Percentiles rank a stretch among this genome's conserved stretches.
Evolutionary conservation across 139 green algal species (phyloP).

Genomic region (Penium margaritaceum): DNA sequence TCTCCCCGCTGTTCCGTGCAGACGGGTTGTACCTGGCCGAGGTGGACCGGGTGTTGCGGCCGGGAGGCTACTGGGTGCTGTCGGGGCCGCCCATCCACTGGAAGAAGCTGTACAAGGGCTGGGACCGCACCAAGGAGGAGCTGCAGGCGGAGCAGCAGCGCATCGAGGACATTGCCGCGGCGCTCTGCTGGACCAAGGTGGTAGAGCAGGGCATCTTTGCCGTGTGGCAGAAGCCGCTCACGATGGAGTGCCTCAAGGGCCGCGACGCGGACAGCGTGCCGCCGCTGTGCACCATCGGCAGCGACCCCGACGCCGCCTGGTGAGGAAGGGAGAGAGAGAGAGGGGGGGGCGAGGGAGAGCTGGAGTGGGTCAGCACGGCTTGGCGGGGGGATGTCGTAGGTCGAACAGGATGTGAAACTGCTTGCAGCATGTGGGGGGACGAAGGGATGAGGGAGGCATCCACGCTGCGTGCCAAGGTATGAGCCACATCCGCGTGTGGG

Average conservation of each 20-base stretch:
- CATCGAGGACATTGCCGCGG: conserved; percentile 3
- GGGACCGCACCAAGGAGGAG: not conserved
- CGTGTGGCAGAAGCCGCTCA: conserved; percentile 20
- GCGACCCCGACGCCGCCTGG: conserved; percentile 5
- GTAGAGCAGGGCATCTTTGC: conserved; percentile 4
- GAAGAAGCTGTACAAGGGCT: conserved; percentile 10
- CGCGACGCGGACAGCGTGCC: not conserved
- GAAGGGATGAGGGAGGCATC: no score
- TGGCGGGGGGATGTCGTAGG: conserved; percentile 11
- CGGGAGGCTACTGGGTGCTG: conserved; percentile 31
- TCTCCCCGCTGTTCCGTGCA: no score
- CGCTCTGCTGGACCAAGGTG: conserved; percentile 18
- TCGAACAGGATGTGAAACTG: no score
- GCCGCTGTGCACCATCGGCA: not conserved
- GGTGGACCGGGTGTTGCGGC: conserved; percentile 30
- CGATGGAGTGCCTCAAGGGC: not conserved
- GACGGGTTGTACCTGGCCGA: conserved; percentile 32
- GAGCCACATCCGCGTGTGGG: no score
- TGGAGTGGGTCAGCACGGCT: not conserved
- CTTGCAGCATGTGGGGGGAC: no score
- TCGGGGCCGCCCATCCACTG: conserved; percentile 27
- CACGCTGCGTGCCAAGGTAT: no score
- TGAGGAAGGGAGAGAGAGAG: conserved; percentile 6
- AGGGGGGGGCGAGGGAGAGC: not conserved
- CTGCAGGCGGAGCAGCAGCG: conserved; percentile 43